phyloP scores from a whole-genome alignment of 2,329 filamentous ascomycete genomes.

The Periglandula ipomoeae region DNA sequence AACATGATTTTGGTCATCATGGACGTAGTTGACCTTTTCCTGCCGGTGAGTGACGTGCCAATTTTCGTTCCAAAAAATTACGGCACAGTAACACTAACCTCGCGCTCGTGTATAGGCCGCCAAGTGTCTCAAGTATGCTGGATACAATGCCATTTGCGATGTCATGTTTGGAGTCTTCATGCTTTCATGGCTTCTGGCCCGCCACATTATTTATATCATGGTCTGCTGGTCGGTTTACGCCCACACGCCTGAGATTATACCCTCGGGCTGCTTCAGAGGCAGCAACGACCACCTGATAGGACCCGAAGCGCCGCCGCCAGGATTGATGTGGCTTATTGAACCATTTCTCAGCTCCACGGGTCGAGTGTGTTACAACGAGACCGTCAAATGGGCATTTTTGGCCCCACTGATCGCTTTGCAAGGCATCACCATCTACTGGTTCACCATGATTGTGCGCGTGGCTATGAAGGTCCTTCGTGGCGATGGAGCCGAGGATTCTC shows the following conservation, averaged over 20 bases:
- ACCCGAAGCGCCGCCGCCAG: slow-evolving; percentile 39
- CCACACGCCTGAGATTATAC: slow-evolving; percentile 53
- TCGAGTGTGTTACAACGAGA: slow-evolving; percentile 70
- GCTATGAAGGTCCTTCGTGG: slow-evolving; percentile 72
- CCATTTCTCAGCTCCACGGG: slow-evolving; percentile 65
- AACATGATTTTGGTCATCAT: slow-evolving; percentile 85
- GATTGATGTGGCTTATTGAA: slow-evolving; percentile 56
- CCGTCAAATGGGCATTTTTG: slow-evolving; percentile 69
- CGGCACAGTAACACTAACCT: not conserved
- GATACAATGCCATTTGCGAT: slow-evolving; percentile 69
- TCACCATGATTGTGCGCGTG: slow-evolving; percentile 77
- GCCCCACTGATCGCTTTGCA: slow-evolving; percentile 69
- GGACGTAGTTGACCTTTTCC: slow-evolving; percentile 83
- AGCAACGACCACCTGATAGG: slow-evolving; percentile 44
- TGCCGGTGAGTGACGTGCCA: slow-evolving; percentile 54
- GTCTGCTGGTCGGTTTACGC: slow-evolving; percentile 76
- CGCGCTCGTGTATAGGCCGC: slow-evolving; percentile 48
- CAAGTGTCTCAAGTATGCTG: slow-evolving; percentile 88
- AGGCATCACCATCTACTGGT: slow-evolving; percentile 76
- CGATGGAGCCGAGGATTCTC: slow-evolving; percentile 68
- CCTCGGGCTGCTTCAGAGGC: slow-evolving; percentile 63
- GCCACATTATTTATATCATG: slow-evolving; percentile 71
- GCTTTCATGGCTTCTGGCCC: slow-evolving; percentile 70
- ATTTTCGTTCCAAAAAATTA: not conserved
- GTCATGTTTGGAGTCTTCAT: slow-evolving; percentile 79